Evolutionary conservation across 2,329 filamentous ascomycete genomes (phyloP).

Genomic region (Chrysoporthe austroafricana): DNA sequence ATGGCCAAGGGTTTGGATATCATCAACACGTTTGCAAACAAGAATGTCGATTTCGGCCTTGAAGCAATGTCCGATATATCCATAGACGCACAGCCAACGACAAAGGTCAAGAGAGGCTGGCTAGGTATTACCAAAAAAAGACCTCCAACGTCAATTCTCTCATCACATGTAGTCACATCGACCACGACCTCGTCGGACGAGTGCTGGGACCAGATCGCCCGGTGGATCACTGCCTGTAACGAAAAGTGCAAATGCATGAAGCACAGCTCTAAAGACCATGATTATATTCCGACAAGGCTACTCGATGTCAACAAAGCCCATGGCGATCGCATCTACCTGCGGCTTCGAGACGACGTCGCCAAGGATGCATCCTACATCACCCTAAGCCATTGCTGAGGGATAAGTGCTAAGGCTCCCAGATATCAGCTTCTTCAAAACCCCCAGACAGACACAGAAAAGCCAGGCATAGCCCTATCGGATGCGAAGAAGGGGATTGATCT

Average conservation of each 20-base stretch:
- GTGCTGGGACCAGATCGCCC: background rate
- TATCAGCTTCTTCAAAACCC: background rate
- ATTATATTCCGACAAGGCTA: background rate
- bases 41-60: no score
- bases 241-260: background rate
- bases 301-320: conserved; percentile 1
- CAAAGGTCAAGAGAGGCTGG: no score
- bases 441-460: background rate
- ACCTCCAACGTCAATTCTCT: background rate
- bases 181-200: background rate
- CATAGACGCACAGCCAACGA: no score
- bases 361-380: background rate
- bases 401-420: background rate
- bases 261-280: background rate
- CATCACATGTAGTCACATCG: background rate
- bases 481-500: background rate
- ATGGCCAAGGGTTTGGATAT: background rate
- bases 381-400: background rate
- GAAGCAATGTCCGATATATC: no score
- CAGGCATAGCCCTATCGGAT: background rate
- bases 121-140: no score
- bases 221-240: background rate
- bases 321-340: background rate
- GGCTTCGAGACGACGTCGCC: background rate
- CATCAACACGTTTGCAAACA: background rate